phyloP scores from a whole-genome alignment of 345 rosid species.

The Cardiospermum halicacabum region DNA sequence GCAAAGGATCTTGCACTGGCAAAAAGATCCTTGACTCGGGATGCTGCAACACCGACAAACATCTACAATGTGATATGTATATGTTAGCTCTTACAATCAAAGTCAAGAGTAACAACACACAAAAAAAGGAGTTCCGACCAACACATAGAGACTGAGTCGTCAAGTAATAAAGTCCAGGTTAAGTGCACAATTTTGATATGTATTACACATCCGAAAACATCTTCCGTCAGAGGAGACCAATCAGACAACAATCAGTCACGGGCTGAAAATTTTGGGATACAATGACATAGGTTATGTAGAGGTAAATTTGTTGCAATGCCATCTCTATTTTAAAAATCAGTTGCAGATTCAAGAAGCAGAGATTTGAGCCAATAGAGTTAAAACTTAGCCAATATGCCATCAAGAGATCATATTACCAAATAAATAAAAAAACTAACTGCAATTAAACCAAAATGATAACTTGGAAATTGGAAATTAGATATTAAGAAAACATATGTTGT shows the following conservation, averaged over 20 bases:
- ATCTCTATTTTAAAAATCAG: background rate
- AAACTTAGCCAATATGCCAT: background rate
- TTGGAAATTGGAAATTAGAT: too few species aligned
- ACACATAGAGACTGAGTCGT: background rate
- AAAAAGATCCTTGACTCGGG: constrained; percentile 98
- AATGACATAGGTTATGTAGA: background rate
- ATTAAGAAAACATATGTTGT: too few species aligned
- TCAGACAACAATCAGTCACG: background rate
- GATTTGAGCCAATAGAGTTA: background rate
- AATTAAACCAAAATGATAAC: too few species aligned
- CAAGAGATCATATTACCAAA: background rate
- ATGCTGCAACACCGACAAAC: constrained; percentile 99
- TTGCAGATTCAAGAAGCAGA: background rate
- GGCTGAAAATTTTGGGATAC: background rate
- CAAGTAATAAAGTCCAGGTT: background rate
- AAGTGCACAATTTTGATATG: background rate
- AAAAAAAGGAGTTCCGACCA: background rate
- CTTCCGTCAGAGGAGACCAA: background rate
- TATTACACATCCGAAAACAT: background rate
- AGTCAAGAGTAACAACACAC: background rate
- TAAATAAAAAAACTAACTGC: too few species aligned
- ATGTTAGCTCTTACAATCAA: constrained; percentile 16
- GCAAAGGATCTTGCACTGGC: constrained; percentile 86
- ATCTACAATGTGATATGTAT: constrained; percentile 42
- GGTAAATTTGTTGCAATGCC: background rate